phyloP scores from a whole-genome alignment of 2,329 filamentous ascomycete species.

The Blumeria hordei region DNA sequence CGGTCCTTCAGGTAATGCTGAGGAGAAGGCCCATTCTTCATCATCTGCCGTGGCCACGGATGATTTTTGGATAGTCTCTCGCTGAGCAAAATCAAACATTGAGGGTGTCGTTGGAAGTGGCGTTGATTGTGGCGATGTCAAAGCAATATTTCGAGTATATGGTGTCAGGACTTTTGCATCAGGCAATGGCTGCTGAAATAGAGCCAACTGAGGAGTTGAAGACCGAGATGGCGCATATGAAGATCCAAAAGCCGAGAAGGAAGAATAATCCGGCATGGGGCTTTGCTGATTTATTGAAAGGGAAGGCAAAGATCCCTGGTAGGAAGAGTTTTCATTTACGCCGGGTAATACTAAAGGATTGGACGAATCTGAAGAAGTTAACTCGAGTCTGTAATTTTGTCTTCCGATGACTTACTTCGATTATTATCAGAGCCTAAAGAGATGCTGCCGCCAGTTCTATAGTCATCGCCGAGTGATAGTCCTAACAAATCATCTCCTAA shows the following conservation, averaged over 20 bases:
- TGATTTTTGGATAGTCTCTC: constrained; percentile 11
- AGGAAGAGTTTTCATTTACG: no score
- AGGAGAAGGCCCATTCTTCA: constrained; percentile 88
- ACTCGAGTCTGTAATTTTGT: no score
- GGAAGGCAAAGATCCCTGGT: no score
- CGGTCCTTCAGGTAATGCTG: constrained; percentile 44
- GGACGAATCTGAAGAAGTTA: no score
- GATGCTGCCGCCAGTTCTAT: constrained; percentile 54
- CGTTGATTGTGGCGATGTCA: constrained; percentile 13
- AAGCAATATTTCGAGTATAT: neutral
- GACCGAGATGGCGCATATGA: constrained; percentile 25
- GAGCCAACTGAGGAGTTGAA: constrained; percentile 26
- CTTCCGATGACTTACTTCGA: constrained; percentile 29
- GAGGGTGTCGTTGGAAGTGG: constrained; percentile 28
- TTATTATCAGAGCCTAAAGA: constrained; percentile 56
- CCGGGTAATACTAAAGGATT: no score
- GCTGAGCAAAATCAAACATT: constrained; percentile 18
- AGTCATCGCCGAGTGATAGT: constrained; percentile 40
- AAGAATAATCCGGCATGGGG: constrained; percentile 12
- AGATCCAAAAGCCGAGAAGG: constrained; percentile 30
- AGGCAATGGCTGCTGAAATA: constrained; percentile 18
- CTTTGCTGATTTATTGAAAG: no score
- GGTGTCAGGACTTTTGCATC: neutral
- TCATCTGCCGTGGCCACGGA: constrained; percentile 32
- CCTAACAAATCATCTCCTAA: constrained; percentile 82